A percentile compares a stretch with the other conserved stretches of the same genome.
phyloP scores from a whole-genome alignment of 306 rosid species.

The Lathyrus sativus region DNA sequence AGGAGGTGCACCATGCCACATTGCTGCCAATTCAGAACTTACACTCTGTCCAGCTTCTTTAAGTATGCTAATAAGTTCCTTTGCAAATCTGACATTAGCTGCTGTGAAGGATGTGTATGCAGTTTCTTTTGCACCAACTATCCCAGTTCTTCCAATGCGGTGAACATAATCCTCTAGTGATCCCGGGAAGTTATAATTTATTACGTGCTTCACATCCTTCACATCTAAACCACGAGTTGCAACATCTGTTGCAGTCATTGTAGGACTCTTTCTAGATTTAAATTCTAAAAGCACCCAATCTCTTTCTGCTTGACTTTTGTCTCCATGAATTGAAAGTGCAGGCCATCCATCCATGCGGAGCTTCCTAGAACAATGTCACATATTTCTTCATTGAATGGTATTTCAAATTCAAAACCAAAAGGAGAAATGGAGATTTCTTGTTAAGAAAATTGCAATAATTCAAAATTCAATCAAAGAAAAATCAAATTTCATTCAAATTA shows the following conservation, averaged over 20 bases:
- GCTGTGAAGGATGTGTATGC: conserved; percentile 96
- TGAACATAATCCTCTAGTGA: conserved; percentile 98
- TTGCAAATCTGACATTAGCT: conserved; percentile 91
- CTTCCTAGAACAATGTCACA: too few species aligned
- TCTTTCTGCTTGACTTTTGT: conserved; percentile 98
- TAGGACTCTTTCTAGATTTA: conserved; percentile 94
- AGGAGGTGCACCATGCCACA: conserved; percentile 97
- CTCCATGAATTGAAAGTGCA: conserved; percentile 97
- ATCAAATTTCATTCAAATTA: too few species aligned
- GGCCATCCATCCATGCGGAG: conserved; percentile 99
- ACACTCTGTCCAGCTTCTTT: conserved; percentile 97
- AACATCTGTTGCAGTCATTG: conserved; percentile 97
- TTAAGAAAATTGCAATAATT: too few species aligned
- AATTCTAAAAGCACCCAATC: conserved; percentile 99
- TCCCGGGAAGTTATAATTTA: conserved; percentile 95
- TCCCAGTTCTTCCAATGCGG: conserved; percentile 96
- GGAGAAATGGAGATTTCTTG: too few species aligned
- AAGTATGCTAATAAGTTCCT: conserved; percentile 82
- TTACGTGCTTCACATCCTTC: conserved; percentile 90
- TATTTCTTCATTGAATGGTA: too few species aligned
- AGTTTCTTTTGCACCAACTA: conserved; percentile 99
- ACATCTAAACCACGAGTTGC: conserved; percentile 99
- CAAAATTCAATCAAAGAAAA: too few species aligned
- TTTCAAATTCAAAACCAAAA: too few species aligned
- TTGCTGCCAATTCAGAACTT: conserved; percentile 88